These are phyloP conservation scores for Potentilla sterilis DNA, from an alignment of 306 rosid species.

Conservation along the genomic window DNA sequence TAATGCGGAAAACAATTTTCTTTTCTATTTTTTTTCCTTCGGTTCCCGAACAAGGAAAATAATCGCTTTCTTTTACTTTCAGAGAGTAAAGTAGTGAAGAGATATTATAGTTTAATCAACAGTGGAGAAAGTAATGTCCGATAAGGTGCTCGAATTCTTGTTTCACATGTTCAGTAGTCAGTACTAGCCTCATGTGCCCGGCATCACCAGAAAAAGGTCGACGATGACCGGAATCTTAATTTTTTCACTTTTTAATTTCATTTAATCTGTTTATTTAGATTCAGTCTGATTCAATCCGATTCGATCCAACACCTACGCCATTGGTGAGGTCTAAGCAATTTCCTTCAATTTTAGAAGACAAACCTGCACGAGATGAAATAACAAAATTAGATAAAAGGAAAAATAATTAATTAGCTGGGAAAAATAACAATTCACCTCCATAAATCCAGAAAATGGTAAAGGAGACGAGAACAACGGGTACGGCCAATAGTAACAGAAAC, in stretches of 20 bases:
- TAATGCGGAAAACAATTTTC: too few species aligned
- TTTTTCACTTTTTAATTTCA: background rate
- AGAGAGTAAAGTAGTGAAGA: too few species aligned
- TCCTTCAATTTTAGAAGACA: background rate
- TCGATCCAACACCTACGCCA: background rate
- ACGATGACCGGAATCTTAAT: background rate
- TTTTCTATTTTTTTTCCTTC: too few species aligned
- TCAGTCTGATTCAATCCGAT: background rate
- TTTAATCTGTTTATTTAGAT: background rate
- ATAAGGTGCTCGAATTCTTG: background rate
- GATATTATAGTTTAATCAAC: background rate
- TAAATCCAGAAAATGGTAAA: background rate
- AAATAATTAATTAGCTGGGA: background rate
- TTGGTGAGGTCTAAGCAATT: background rate
- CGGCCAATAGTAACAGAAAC: background rate
- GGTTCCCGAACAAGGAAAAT: too few species aligned
- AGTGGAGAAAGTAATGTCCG: background rate
- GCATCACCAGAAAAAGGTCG: background rate
- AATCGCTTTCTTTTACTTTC: too few species aligned
- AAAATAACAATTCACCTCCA: background rate
- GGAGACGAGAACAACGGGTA: background rate
- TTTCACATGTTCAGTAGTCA: background rate
- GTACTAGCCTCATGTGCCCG: constrained; percentile 16
- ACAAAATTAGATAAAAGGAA: background rate
- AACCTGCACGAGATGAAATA: background rate